Evolutionary conservation across 768 basidiomycete species (phyloP).

Genomic region (Rhizopogon roseolus): DNA sequence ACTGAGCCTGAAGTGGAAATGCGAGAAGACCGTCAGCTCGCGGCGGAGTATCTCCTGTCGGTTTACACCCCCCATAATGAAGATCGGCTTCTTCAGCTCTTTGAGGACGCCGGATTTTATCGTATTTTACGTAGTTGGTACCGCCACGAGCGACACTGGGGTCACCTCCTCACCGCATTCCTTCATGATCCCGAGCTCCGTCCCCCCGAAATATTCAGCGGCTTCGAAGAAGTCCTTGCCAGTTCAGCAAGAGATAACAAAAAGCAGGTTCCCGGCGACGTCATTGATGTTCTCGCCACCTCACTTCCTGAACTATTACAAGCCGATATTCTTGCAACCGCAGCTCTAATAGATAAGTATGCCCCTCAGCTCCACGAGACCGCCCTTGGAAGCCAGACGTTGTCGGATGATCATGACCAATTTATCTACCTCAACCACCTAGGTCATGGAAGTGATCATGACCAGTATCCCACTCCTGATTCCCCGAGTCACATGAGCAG

Average conservation of each 20-base stretch:
- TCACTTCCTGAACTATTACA: slow-evolving; percentile 65
- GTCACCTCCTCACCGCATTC: slow-evolving; percentile 65
- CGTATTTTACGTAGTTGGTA: slow-evolving; percentile 84
- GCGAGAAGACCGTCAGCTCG: slow-evolving; percentile 91
- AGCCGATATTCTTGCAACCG: slow-evolving; percentile 60
- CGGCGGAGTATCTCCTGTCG: slow-evolving; percentile 90
- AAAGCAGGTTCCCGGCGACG: slow-evolving; percentile 48
- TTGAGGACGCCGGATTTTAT: slow-evolving; percentile 84
- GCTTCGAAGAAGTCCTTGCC: slow-evolving; percentile 57
- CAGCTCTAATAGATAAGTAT: slow-evolving; percentile 65
- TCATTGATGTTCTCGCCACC: slow-evolving; percentile 47
- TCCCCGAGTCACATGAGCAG: slow-evolving; percentile 45
- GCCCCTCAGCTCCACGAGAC: slow-evolving; percentile 60
- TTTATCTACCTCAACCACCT: slow-evolving; percentile 77
- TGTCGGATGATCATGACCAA: slow-evolving; percentile 45
- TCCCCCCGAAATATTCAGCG: slow-evolving; percentile 57
- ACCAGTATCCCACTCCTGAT: slow-evolving; percentile 13
- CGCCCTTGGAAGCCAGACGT: slow-evolving; percentile 50
- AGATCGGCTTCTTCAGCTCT: slow-evolving; percentile 60
- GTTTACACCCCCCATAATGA: slow-evolving; percentile 81
- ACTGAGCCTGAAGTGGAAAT: slow-evolving; percentile 72
- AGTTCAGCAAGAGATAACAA: slow-evolving; percentile 42
- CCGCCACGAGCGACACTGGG: slow-evolving; percentile 73
- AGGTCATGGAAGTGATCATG: slow-evolving; percentile 47
- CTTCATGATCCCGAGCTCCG: slow-evolving; percentile 67